phyloP scores from a whole-genome alignment of 169 alveolate genomes.

The Ichthyophthirius multifiliis region DNA sequence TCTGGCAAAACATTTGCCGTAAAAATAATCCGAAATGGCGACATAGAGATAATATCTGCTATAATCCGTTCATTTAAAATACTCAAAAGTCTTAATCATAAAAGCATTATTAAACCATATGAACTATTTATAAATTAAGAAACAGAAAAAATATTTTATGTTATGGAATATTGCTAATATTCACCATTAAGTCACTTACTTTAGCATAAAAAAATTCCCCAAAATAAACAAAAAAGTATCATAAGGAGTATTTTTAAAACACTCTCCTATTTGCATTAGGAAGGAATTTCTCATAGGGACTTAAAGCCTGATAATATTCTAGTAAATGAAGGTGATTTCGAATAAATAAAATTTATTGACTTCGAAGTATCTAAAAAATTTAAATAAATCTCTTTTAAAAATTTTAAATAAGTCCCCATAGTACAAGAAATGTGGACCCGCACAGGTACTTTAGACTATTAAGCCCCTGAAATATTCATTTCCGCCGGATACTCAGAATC shows the following conservation, averaged over 20 bases:
- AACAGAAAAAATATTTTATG: conserved; percentile 48
- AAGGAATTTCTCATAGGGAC: conserved; percentile 76
- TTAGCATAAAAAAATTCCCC: conserved; percentile 31
- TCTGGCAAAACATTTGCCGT: conserved; percentile 43
- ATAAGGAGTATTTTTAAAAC: conserved; percentile 60
- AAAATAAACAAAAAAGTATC: conserved; percentile 56
- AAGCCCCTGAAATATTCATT: conserved; percentile 67
- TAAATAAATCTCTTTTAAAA: background rate
- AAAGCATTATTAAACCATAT: conserved; percentile 46
- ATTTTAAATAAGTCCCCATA: background rate
- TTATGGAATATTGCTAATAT: conserved; percentile 72
- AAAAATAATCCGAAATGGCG: conserved; percentile 55
- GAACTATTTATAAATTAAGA: conserved; percentile 61
- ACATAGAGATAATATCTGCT: conserved; percentile 45
- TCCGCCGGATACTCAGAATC: conserved; percentile 55
- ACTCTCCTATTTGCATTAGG: conserved; percentile 60
- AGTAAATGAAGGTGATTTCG: conserved; percentile 6
- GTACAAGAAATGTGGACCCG: conserved; percentile 36
- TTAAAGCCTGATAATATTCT: conserved; percentile 76
- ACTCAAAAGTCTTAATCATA: conserved; percentile 55
- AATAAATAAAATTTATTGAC: conserved; percentile 46
- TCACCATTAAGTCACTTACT: background rate
- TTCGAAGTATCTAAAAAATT: conserved; percentile 28
- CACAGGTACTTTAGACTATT: conserved; percentile 64
- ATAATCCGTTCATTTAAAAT: conserved; percentile 53